Evolutionary conservation across 2,329 filamentous ascomycete genomes (phyloP), one percentile per base, ranked within the genome.

Genomic region (Epichloe bromicola): DNA sequence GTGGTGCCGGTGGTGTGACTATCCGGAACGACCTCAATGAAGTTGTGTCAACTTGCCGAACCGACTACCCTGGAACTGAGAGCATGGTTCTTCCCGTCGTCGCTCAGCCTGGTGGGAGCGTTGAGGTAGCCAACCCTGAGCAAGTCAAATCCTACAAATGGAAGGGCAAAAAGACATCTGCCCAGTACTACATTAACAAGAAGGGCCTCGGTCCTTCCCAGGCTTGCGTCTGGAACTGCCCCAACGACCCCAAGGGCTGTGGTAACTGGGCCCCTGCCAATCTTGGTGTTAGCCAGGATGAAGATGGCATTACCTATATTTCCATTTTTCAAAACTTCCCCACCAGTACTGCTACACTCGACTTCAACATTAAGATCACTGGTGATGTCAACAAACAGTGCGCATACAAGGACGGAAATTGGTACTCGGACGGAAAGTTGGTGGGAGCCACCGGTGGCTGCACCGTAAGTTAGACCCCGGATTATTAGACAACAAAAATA

Each of bases 151-250:
- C 91, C 74, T 97, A 89, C 74, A 70, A 74, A 55, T 95, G 88
- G 87, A 59, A 87, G 61, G 79, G 79, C 60, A 77, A 78, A 66
- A 60, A 71, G 48, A 97, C 93, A 49, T 90, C 88, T 46, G 90
- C 90, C 43, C 93, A 97, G 72, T 97, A 95, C 78, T 98, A 98
- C 66, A 79, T 97, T 70, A 97, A 97, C 79, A 86, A 86, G 61
- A 76, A 80, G 59, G 89, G 88, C 54, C 73, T 85, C 49, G 60
- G 69, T 17, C 70, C 81, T 53, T 66, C 80, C 57, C 70, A 90
- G 12, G 86, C 80, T 48, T 98, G 93, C 71, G 69, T 78, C 53
- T 97, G 93, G 93, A 66, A 65, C 57, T 75, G 72, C 63, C n/a
- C 60, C 20, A 59, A 57, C 17, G 68, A 71, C 59, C 67, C 71